Evolutionary conservation across 2,329 filamentous ascomycete genomes (phyloP), one percentile per base, ranked within the genome.

Genomic region (Aspergillus quadrilineatus): DNA sequence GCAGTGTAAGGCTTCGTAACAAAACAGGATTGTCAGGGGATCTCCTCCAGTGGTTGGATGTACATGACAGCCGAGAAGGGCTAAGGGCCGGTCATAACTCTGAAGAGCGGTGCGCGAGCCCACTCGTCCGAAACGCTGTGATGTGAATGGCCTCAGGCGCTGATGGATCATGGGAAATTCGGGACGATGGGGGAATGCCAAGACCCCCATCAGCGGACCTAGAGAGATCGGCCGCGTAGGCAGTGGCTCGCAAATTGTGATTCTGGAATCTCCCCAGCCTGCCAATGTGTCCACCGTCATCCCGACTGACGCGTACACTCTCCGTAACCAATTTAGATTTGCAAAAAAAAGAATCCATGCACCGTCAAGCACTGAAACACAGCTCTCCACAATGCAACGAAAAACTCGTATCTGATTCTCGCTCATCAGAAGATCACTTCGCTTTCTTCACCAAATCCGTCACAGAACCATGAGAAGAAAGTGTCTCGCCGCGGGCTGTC

Each of bases 211-310:
- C 54, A 39, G 44, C 43, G 17, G 56, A 52, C 41, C 46, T 50
- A 56, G 37, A 56, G 37, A 53, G 57, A 60, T 62, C 57, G 60
- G 62, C 61, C 62, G 60, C 61, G 60, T 58, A 57, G 58, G 47
- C 46, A 60, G 49, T 53, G 58, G 44, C 43, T 61, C 54, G 53
- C 55, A 49, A 60, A 63, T 56, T 28, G 50, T 44, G 37, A 48
- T 56, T 49, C 55, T 47, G 44, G 50, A 48, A 57, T 53, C 56
- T 53, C 55, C 41, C 14, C 26, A 46, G 34, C 30, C 29, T 32
- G 41, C 2, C 36, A n/a, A 1, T 43, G 15, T 49, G 45, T 48
- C 50, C 50, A 47, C 43, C 15, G 50, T 42, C 50, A 52, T 53
- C 50, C 22, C 50, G 15, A 41, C 34, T 53, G 50, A 53, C 50